phyloP scores from a whole-genome alignment of 1,139 yeast species.

The Taiozyma sp. region DNA sequence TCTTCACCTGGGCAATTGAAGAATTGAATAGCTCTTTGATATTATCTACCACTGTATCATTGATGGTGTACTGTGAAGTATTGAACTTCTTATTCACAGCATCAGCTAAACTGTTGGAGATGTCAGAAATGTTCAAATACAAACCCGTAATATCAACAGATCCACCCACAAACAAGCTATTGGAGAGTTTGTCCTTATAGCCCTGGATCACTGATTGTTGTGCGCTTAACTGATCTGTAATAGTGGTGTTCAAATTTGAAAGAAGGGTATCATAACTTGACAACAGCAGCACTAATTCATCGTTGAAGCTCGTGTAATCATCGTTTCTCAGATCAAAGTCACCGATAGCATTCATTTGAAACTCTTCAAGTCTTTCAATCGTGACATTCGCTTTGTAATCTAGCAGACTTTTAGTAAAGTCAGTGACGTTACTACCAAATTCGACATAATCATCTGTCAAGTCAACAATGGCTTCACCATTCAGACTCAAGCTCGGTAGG shows the following conservation, averaged over 20 bases:
- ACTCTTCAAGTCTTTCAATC: background rate
- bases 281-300: background rate
- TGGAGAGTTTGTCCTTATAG: constrained; percentile 2
- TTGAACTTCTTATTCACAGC: background rate
- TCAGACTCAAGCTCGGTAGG: background rate
- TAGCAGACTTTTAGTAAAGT: background rate
- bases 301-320: background rate
- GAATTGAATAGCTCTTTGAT: constrained; percentile 4
- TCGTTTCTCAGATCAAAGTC: background rate
- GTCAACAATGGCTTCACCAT: background rate
- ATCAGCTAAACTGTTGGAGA: background rate
- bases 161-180: constrained; percentile 10
- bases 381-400: background rate
- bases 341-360: background rate
- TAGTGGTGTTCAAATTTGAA: background rate
- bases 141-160: constrained; percentile 7
- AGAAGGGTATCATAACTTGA: background rate
- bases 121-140: constrained; percentile 4
- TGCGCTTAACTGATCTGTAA: constrained; percentile 1
- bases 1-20: background rate
- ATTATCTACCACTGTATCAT: constrained; percentile 1
- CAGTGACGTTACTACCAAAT: background rate
- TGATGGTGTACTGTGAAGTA: background rate
- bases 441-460: background rate
- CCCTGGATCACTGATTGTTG: constrained; percentile 1